These are phyloP conservation scores for Calophaca sinica DNA, from an alignment of 306 rosid genomes.

Conservation along the genomic window DNA sequence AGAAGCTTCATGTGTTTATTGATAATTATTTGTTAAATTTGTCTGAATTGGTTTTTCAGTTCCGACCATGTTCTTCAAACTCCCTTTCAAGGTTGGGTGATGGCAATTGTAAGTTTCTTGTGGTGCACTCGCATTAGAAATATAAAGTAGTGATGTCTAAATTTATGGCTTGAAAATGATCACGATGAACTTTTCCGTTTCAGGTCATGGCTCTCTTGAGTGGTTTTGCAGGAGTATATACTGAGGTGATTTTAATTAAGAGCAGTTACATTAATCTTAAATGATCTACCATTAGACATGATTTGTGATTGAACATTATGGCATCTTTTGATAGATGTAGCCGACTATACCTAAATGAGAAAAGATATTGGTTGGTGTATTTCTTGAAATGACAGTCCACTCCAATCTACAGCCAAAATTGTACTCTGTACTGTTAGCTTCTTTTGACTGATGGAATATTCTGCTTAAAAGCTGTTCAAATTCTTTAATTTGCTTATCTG, in stretches of 20 bases:
- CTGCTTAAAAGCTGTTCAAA: slow-evolving; percentile 34
- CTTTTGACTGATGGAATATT: background rate
- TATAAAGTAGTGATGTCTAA: slow-evolving; percentile 11
- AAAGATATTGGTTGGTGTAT: background rate
- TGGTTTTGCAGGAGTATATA: slow-evolving; percentile 97
- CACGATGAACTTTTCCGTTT: slow-evolving; percentile 41
- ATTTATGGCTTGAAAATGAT: slow-evolving; percentile 41
- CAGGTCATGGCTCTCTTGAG: slow-evolving; percentile 97
- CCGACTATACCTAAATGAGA: too few relatives aligned
- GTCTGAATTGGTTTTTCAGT: slow-evolving; percentile 59
- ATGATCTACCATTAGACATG: background rate
- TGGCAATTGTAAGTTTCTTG: slow-evolving; percentile 89
- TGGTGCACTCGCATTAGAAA: slow-evolving; percentile 34
- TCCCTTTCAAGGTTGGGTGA: slow-evolving; percentile 93
- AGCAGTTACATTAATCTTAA: slow-evolving; percentile 29
- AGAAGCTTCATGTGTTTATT: slow-evolving; percentile 23
- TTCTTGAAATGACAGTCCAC: slow-evolving; percentile 7
- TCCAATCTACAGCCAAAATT: slow-evolving; percentile 21
- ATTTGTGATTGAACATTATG: background rate
- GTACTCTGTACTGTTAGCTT: background rate
- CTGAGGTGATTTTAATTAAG: slow-evolving; percentile 72
- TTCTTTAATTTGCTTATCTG: slow-evolving; percentile 30
- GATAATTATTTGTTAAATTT: slow-evolving; percentile 26
- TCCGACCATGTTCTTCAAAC: slow-evolving; percentile 94
- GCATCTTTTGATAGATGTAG: too few relatives aligned